Evolutionary conservation across 1,139 yeast species (phyloP).

Genomic region (Sugiyamaella sp.): DNA sequence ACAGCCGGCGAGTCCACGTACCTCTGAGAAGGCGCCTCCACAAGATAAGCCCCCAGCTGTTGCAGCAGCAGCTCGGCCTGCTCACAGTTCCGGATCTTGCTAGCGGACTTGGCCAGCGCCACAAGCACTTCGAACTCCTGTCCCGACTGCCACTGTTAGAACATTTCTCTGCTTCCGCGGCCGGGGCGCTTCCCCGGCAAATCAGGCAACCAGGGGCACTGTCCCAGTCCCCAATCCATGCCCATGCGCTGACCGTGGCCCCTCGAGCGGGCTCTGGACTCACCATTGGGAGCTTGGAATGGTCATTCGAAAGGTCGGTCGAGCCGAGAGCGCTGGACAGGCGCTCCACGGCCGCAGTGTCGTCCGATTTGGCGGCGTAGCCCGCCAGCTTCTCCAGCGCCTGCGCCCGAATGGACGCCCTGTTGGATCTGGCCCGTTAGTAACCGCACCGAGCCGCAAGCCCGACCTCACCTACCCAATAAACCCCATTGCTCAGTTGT

Average conservation of each 20-base stretch:
- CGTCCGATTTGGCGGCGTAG: constrained; percentile 40
- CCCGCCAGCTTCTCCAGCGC: constrained; percentile 58
- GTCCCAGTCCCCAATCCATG: neutral
- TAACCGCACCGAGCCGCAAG: constrained; percentile 3
- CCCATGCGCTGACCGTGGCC: too few relatives aligned
- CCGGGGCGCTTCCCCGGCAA: neutral
- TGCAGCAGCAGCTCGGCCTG: constrained; percentile 58
- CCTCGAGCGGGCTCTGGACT: too few relatives aligned
- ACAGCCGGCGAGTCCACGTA: constrained; percentile 51
- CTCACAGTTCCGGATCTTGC: constrained; percentile 45
- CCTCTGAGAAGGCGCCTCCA: constrained; percentile 60
- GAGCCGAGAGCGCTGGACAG: constrained; percentile 29
- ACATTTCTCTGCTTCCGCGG: too few relatives aligned
- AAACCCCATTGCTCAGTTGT: constrained; percentile 3
- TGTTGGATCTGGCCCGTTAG: constrained; percentile 4
- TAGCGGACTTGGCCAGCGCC: constrained; percentile 63
- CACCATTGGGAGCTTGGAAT: constrained; percentile 34
- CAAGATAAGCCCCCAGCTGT: constrained; percentile 60
- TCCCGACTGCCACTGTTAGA: constrained; percentile 30
- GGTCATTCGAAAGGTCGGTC: constrained; percentile 28
- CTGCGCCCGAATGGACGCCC: constrained; percentile 51
- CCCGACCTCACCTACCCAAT: constrained; percentile 5
- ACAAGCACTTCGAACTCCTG: constrained; percentile 72
- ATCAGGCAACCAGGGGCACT: constrained; percentile 9
- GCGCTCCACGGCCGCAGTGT: constrained; percentile 29